A percentile compares a stretch with the other conserved stretches of the same genome.
Conservation (phyloP, 225 moss, liverwort and hornwort species). For the Straminergon stramineum region DNA sequence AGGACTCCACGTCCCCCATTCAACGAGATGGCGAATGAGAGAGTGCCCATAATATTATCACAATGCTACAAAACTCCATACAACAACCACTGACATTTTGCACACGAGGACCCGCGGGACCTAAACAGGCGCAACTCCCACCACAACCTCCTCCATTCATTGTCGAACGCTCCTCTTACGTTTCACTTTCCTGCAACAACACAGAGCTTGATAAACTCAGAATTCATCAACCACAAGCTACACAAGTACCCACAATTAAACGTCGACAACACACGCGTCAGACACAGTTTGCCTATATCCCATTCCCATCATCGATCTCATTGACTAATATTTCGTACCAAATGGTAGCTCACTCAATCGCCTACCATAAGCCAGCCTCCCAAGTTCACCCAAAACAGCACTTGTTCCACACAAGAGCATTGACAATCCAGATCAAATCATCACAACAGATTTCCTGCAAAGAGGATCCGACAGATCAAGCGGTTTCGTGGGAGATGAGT, state of each 20-base stretch:
- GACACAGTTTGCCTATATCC: background rate
- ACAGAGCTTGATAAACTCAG: background rate
- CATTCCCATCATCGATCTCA: background rate
- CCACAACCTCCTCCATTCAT: constrained; percentile 22
- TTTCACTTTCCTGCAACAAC: constrained; percentile 2
- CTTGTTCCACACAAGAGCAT: background rate
- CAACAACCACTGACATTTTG: background rate
- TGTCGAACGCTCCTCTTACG: background rate
- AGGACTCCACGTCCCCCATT: background rate
- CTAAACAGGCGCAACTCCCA: constrained; percentile 15
- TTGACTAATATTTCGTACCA: background rate
- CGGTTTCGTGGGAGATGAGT: background rate
- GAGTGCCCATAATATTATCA: background rate
- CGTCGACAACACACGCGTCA: background rate
- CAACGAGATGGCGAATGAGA: background rate
- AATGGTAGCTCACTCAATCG: background rate
- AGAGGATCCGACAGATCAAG: background rate
- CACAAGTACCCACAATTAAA: background rate
- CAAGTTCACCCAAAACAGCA: background rate
- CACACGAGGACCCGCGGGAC: background rate
- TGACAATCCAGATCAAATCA: background rate
- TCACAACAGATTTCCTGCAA: background rate
- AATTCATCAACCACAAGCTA: background rate
- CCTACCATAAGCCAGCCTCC: background rate
- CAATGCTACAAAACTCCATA: background rate